These are phyloP conservation scores for Xylaria arbuscula DNA, from an alignment of 2,329 filamentous ascomycete species.

Conservation along the genomic window DNA sequence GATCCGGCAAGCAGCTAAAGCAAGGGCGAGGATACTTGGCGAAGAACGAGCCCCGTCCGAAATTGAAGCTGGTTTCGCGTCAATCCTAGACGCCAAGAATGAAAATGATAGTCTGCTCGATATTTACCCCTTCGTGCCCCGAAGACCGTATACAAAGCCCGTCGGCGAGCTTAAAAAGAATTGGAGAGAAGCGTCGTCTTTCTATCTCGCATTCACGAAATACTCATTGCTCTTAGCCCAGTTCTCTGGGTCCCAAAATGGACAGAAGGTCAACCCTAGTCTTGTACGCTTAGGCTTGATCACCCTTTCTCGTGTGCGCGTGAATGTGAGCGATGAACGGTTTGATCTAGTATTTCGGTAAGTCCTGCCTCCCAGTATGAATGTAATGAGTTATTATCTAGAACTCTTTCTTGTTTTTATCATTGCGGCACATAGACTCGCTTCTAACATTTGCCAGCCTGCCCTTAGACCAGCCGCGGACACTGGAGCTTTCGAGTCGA, in stretches of 20 bases:
- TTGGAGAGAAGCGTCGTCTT: constrained; percentile 61
- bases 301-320: constrained; percentile 62
- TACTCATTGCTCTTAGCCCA: constrained; percentile 65
- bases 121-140: constrained; percentile 65
- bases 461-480: constrained; percentile 57
- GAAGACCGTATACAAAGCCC: constrained; percentile 55
- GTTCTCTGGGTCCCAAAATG: constrained; percentile 59
- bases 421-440: background rate
- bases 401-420: background rate
- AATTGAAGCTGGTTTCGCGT: constrained; percentile 59
- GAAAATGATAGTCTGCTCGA: constrained; percentile 52
- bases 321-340: constrained; percentile 65
- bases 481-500: constrained; percentile 64
- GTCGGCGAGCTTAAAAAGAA: constrained; percentile 59
- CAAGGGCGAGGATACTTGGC: constrained; percentile 44
- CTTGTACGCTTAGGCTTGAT: constrained; percentile 64
- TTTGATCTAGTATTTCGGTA: constrained; percentile 67
- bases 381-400: background rate
- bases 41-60: constrained; percentile 59
- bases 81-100: constrained; percentile 60
- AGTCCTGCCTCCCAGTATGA: constrained; percentile 38
- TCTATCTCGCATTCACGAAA: constrained; percentile 65
- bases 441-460: constrained; percentile 48
- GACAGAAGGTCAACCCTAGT: constrained; percentile 60
- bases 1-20: constrained; percentile 56